Percentiles rank a stretch among this genome's conserved stretches.
Evolutionary conservation across 2,329 filamentous ascomycete species (phyloP).

Genomic region (Madurella mycetomatis): DNA sequence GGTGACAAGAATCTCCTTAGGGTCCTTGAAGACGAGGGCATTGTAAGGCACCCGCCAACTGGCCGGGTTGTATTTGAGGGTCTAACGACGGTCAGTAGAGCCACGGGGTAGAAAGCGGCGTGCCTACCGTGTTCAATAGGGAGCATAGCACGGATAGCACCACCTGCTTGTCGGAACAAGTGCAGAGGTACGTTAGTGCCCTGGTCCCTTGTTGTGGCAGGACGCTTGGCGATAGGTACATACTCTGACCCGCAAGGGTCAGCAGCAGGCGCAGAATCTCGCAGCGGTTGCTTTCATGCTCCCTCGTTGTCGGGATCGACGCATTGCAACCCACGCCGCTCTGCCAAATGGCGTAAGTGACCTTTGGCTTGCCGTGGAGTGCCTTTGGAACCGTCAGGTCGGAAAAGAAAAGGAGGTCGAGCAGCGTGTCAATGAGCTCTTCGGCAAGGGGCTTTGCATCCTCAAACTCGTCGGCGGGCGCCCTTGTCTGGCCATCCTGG

Average conservation of each 20-base stretch:
- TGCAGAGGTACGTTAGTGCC: constrained; percentile 83
- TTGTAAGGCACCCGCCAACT: constrained; percentile 94
- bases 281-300: constrained; percentile 87
- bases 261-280: constrained; percentile 84
- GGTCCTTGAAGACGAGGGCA: constrained; percentile 84
- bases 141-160: constrained; percentile 90
- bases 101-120: not conserved
- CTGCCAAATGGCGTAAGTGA: constrained; percentile 95
- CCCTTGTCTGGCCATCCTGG: constrained; percentile 48
- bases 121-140: constrained; percentile 79
- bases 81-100: constrained; percentile 45
- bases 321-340: constrained; percentile 95
- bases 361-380: constrained; percentile 67
- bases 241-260: constrained; percentile 81
- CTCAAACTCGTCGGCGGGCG: constrained; percentile 61
- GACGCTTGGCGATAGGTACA: constrained; percentile 80
- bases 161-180: constrained; percentile 83
- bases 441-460: constrained; percentile 84
- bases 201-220: constrained; percentile 79
- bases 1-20: constrained; percentile 84
- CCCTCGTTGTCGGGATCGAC: constrained; percentile 79
- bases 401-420: constrained; percentile 87
- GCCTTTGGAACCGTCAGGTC: constrained; percentile 80
- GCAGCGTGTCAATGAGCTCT: constrained; percentile 83
- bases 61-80: constrained; percentile 91